Conservation (phyloP, 139 green algal genomes). For the Picocystis salinarum region DNA sequence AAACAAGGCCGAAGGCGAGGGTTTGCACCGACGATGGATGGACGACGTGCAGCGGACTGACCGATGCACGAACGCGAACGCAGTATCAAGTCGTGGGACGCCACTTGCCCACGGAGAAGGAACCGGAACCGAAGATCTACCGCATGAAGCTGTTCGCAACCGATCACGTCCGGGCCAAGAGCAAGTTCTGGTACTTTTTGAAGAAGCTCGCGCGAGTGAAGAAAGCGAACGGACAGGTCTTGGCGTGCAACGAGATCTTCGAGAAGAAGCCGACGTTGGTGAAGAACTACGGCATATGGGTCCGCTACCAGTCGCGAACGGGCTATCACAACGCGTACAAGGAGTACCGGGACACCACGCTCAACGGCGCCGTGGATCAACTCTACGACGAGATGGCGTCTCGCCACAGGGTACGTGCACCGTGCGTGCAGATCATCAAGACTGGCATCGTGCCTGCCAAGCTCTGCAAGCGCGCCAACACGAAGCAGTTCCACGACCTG, state of each 20-base stretch:
- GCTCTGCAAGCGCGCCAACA: conserved; percentile 73
- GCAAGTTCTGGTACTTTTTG: conserved; percentile 99
- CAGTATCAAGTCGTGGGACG: conserved; percentile 98
- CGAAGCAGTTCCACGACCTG: conserved; percentile 83
- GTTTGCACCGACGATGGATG: not conserved
- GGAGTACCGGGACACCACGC: conserved; percentile 96
- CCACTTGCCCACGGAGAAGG: conserved; percentile 70
- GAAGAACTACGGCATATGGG: conserved; percentile 99
- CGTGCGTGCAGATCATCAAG: conserved; percentile 87
- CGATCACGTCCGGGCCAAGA: conserved; percentile 77
- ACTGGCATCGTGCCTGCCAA: conserved; percentile 56
- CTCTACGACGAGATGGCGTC: conserved; percentile 95
- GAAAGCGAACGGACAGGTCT: conserved; percentile 97
- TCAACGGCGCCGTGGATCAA: conserved; percentile 89
- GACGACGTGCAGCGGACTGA: not conserved
- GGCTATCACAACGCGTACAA: conserved; percentile 96
- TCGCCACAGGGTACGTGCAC: conserved; percentile 71
- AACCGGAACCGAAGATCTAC: conserved; percentile 77
- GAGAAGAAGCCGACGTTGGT: conserved; percentile 84
- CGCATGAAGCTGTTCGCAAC: conserved; percentile 98
- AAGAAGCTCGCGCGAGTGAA: conserved; percentile 88
- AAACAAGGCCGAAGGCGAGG: not conserved
- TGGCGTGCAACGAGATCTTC: conserved; percentile 94
- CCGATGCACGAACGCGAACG: not conserved
- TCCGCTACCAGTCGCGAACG: conserved; percentile 90